Conservation (phyloP, 2,329 filamentous ascomycete genomes). For the Penicillium digitatum region DNA sequence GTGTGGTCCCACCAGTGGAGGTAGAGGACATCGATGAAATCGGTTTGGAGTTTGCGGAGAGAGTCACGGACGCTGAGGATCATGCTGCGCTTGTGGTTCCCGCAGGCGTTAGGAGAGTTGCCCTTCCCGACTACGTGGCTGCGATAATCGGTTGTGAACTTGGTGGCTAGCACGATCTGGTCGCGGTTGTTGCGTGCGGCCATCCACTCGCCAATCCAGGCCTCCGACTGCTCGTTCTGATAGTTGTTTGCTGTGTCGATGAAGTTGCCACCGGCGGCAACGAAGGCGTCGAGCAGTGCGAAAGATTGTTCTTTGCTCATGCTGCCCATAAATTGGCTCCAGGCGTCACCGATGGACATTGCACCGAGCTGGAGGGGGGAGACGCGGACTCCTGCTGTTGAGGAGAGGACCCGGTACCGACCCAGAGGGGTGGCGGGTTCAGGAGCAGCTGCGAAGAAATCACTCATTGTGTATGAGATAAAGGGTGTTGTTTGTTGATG, state of each 20-base stretch:
- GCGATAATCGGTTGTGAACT: constrained; percentile 60
- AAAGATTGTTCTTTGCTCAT: constrained; percentile 62
- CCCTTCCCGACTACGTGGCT: constrained; percentile 33
- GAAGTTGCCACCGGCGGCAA: constrained; percentile 65
- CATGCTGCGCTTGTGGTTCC: constrained; percentile 44
- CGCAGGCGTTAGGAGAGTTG: constrained; percentile 41
- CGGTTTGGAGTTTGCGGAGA: constrained; percentile 49
- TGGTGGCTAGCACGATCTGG: constrained; percentile 68
- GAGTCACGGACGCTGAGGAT: constrained; percentile 43
- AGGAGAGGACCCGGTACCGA: constrained; percentile 63
- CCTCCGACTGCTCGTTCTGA: constrained; percentile 60
- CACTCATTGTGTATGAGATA: constrained; percentile 22
- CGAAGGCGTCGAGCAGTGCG: constrained; percentile 63
- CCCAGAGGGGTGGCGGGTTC: constrained; percentile 58
- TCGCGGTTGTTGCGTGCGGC: constrained; percentile 60
- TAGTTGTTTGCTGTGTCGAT: constrained; percentile 70
- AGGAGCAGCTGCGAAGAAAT: constrained; percentile 41
- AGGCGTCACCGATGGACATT: constrained; percentile 40
- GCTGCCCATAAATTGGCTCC: constrained; percentile 56
- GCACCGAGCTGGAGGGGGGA: constrained; percentile 54
- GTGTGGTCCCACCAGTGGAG: constrained; percentile 53
- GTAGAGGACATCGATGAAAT: constrained; percentile 53
- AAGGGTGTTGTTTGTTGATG: neutral
- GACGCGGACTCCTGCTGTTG: constrained; percentile 62
- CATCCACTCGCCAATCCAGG: constrained; percentile 70